Base-by-base conservation (phyloP, 2,329 filamentous ascomycete genomes). In the Chrysosporium keratinophilum region DNA sequence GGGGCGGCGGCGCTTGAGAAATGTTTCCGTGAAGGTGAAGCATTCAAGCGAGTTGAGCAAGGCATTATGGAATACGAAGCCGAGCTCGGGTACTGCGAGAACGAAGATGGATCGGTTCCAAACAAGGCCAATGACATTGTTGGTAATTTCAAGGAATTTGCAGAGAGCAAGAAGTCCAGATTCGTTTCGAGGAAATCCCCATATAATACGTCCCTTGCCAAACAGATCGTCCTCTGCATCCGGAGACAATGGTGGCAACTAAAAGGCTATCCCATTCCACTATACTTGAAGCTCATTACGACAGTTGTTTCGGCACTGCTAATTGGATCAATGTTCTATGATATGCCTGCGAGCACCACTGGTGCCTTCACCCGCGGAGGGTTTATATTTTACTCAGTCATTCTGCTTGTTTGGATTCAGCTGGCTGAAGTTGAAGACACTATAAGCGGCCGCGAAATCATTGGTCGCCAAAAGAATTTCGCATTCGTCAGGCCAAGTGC, bases 401-500 rank as follows among this genome's bases (percentile, higher is more conserved):
- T 89, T 63, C 75, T 95, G 23, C 57, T 82, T 93, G 74, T 94
- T 91, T 68, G 88, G 88, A 46, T 93, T 94, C 64, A 78, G 83
- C 57, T 85, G 82, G 65, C 78, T 93, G 39, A 88, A 93, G 68
- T 79, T 81, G 6, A 20, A 39, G 15, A 50, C 34, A 9, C 47
- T 50, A 7, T 50, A 40, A 23, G 47, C 47, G 15, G 23, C 23
- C 23, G 23, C 93, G 23, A 28, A 28, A 82, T 93, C 15, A 88
- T 78, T 58, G 84, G 71, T 67, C 81, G 82, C 39, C 83, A 86
- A 61, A 78, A 79, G 47, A 78, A 82, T 34, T 86, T 84, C 62
- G 82, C 81, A 0, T 85, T 85, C 65, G 85, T 85, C 62, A 76
- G 81, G n/a, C 83, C 83, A 0, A 82, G 80, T 35, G 82, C 83